These are phyloP conservation scores for Fusarium scirpi DNA, from an alignment of 2,329 filamentous ascomycete species.

Conservation along the genomic window DNA sequence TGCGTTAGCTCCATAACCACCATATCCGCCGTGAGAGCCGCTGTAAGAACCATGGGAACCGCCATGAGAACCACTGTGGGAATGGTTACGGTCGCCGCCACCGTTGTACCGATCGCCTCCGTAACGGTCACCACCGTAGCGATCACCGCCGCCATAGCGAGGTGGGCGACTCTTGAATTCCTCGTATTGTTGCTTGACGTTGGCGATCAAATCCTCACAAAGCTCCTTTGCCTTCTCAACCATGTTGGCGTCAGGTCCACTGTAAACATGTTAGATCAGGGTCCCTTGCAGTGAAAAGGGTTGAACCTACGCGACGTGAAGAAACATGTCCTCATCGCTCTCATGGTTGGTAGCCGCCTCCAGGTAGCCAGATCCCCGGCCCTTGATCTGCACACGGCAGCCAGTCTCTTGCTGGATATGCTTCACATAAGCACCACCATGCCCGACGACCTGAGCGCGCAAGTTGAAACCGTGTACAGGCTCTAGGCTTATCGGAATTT, in stretches of 20 bases:
- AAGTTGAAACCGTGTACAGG: constrained; percentile 95
- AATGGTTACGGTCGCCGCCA: constrained; percentile 55
- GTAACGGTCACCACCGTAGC: constrained; percentile 59
- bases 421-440: constrained; percentile 95
- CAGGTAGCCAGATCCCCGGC: constrained; percentile 92
- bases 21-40: constrained; percentile 43
- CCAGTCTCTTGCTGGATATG: constrained; percentile 96
- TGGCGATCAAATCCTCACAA: constrained; percentile 86
- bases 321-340: constrained; percentile 95
- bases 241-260: constrained; percentile 87
- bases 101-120: constrained; percentile 52
- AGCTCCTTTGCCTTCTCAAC: constrained; percentile 89
- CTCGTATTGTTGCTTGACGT: constrained; percentile 91
- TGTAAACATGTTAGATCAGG: constrained; percentile 57
- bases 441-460: constrained; percentile 93
- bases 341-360: constrained; percentile 89
- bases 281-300: too few relatives aligned
- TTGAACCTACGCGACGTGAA: constrained; percentile 85
- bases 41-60: constrained; percentile 46
- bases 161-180: constrained; percentile 87
- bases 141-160: constrained; percentile 61
- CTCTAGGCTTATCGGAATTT: constrained; percentile 90
- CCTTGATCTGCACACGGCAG: constrained; percentile 98
- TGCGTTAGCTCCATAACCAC: constrained; percentile 49
- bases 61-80: constrained; percentile 48